phyloP scores from a whole-genome alignment of 2,329 filamentous ascomycete species.

The Colletotrichum melonis region DNA sequence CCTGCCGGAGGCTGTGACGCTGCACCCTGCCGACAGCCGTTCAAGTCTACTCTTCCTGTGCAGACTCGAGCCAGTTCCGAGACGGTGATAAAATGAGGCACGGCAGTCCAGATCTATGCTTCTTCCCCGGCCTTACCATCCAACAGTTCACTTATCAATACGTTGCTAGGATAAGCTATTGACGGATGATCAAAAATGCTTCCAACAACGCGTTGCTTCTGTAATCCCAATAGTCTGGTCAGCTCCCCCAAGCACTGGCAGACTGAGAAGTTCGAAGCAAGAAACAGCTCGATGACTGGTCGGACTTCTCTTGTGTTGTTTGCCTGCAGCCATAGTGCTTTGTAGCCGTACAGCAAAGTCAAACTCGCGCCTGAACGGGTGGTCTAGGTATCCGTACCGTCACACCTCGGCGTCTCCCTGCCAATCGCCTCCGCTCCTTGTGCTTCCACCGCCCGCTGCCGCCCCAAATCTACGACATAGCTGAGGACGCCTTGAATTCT shows the following conservation, averaged over 20 bases:
- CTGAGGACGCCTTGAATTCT: not conserved
- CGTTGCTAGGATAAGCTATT: not conserved
- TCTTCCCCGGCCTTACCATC: not conserved
- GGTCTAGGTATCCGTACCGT: conserved; percentile 13
- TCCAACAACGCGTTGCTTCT: not conserved
- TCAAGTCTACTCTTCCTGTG: not conserved
- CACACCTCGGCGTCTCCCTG: conserved; percentile 9
- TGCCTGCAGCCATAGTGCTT: not conserved
- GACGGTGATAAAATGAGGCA: not conserved
- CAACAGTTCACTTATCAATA: not conserved
- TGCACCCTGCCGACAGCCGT: not conserved
- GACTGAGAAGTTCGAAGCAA: not conserved
- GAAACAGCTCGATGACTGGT: not conserved
- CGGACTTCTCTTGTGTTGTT: not conserved
- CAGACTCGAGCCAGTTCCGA: not conserved
- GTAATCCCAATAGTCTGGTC: not conserved
- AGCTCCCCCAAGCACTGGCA: not conserved
- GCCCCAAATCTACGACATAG: not conserved
- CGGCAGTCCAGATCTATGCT: not conserved
- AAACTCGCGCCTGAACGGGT: conserved; percentile 5
- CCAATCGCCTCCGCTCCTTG: conserved; percentile 19
- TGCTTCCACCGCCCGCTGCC: not conserved
- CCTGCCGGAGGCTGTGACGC: not conserved
- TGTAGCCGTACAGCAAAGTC: not conserved
- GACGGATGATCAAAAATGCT: not conserved